These are phyloP conservation scores for Cutaneotrichosporon daszewskae DNA, from an alignment of 1,284 basidiomycete species.

Conservation along the genomic window DNA sequence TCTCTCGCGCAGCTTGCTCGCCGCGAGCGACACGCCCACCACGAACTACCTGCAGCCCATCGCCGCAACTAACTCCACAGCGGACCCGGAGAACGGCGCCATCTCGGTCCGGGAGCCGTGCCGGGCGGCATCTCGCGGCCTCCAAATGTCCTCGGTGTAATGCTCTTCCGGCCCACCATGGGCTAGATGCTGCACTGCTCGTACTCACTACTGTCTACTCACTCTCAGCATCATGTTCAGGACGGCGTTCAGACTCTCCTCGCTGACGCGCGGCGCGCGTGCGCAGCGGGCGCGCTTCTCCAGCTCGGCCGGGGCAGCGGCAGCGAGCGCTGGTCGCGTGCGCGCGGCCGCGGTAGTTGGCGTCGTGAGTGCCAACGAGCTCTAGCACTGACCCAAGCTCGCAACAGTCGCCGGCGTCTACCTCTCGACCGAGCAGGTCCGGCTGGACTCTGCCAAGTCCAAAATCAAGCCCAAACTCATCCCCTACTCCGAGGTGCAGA, in stretches of 20 bases:
- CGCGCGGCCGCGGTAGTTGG: background rate
- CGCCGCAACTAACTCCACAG: no score
- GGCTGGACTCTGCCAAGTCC: background rate
- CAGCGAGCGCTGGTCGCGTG: background rate
- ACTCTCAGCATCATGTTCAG: background rate
- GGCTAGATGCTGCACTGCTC: background rate
- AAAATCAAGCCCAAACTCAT: slow-evolving; percentile 28
- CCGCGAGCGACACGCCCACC: no score
- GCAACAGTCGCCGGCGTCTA: background rate
- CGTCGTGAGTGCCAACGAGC: background rate
- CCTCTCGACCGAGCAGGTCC: background rate
- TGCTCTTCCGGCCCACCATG: background rate
- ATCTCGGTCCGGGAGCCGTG: no score
- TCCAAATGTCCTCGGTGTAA: background rate
- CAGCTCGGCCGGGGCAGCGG: background rate
- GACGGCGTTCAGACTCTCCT: background rate
- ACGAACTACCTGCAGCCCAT: no score
- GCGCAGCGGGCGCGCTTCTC: background rate
- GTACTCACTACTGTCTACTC: background rate
- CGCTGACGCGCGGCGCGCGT: background rate
- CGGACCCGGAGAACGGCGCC: no score
- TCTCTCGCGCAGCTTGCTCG: no score
- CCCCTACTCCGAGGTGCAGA: slow-evolving; percentile 52
- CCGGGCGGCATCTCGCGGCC: background rate
- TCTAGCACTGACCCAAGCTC: background rate